These are phyloP conservation scores for Pestalotiopsis sp. DNA, from an alignment of 2,329 filamentous ascomycete species.

Conservation along the genomic window DNA sequence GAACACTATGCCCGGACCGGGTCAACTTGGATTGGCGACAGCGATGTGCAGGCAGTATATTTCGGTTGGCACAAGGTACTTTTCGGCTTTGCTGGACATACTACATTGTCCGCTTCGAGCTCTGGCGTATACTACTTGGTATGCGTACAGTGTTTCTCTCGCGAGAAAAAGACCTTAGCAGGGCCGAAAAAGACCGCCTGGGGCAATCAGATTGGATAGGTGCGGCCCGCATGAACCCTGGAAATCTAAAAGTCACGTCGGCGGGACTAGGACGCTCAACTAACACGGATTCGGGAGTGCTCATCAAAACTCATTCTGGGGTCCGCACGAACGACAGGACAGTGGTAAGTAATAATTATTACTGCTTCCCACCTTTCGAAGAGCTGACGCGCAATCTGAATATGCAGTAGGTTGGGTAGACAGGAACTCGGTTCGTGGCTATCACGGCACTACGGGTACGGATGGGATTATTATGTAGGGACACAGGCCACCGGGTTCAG, in stretches of 20 bases:
- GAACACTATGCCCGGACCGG: no score
- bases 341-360: not conserved
- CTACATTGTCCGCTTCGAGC: no score
- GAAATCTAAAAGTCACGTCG: slow-evolving; percentile 1
- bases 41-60: no score
- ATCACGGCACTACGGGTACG: not conserved
- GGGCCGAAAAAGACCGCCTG: not conserved
- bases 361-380: not conserved
- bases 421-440: not conserved
- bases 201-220: slow-evolving; percentile 3
- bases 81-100: no score
- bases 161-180: not conserved
- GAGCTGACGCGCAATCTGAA: not conserved
- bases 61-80: no score
- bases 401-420: not conserved
- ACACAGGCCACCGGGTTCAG: not conserved
- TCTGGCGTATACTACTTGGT: no score
- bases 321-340: not conserved
- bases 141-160: no score
- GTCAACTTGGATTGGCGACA: no score
- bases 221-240: slow-evolving; percentile 7
- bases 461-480: not conserved
- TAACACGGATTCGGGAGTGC: not conserved
- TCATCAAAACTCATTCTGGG: slow-evolving; percentile 5
- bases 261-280: not conserved